Conservation (phyloP, 225 moss, liverwort and hornwort species). For the Thuidium tamariscinum region DNA sequence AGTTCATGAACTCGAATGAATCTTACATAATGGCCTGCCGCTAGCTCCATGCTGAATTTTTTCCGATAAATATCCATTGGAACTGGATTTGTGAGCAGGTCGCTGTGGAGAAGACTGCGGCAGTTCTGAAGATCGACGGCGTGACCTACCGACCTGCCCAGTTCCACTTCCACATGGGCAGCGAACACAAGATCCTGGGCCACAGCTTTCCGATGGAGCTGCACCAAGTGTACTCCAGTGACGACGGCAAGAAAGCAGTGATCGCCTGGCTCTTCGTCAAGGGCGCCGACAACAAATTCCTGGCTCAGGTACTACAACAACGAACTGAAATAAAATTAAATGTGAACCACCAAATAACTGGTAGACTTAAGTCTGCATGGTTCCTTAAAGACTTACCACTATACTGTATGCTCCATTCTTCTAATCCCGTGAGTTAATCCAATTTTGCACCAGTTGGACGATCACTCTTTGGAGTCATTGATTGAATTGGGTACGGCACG, state of each 20-base stretch:
- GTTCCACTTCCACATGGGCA: conserved; percentile 59
- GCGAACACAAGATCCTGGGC: conserved; percentile 46
- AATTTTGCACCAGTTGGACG: too few species aligned
- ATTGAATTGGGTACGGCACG: too few species aligned
- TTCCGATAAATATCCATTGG: neutral
- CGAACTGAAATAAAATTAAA: too few species aligned
- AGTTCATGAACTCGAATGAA: too few species aligned
- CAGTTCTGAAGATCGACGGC: conserved; percentile 6
- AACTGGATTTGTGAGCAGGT: neutral
- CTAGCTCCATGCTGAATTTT: neutral
- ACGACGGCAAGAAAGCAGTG: conserved; percentile 13
- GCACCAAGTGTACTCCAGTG: conserved; percentile 42
- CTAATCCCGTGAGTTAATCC: neutral
- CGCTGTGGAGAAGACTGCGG: neutral
- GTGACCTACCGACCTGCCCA: conserved; percentile 16
- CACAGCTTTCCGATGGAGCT: conserved; percentile 54
- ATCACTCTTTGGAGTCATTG: neutral
- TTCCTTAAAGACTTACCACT: neutral
- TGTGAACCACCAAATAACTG: neutral
- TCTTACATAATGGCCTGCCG: too few species aligned
- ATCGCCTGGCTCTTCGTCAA: conserved; percentile 42
- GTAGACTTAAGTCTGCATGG: too few species aligned
- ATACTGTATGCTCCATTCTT: neutral
- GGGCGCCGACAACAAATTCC: conserved; percentile 10
- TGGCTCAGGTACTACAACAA: conserved; percentile 6